Evolutionary conservation across 768 basidiomycete genomes (phyloP).

Genomic region (Termitomyces sp.): DNA sequence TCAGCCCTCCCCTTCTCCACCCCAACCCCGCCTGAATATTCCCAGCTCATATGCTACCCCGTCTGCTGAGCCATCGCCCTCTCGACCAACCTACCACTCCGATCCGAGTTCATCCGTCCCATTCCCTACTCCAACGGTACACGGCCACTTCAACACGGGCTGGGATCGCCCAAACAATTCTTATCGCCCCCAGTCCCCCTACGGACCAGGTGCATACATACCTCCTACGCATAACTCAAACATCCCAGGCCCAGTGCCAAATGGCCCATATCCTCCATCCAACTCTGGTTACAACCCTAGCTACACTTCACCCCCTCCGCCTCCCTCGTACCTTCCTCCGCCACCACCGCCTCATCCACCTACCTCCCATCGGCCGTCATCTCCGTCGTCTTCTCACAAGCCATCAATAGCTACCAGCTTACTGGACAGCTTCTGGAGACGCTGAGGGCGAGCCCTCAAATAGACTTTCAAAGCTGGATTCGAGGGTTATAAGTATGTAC

Average conservation of each 20-base stretch:
- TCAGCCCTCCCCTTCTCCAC: conserved; percentile 41
- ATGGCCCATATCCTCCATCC: neutral
- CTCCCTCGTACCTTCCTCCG: conserved; percentile 1
- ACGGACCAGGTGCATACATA: conserved; percentile 3
- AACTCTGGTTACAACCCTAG: conserved; percentile 1
- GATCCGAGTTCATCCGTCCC: neutral
- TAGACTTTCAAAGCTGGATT: neutral
- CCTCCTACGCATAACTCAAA: neutral
- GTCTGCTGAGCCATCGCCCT: conserved; percentile 21
- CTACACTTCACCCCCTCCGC: neutral
- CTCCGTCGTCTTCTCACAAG: conserved; percentile 4
- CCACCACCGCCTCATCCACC: conserved; percentile 2
- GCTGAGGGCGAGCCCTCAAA: conserved; percentile 6
- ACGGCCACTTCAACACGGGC: conserved; percentile 11
- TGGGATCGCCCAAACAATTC: conserved; percentile 10
- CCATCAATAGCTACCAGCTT: conserved; percentile 14
- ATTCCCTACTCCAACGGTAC: conserved; percentile 13
- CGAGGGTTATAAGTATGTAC: neutral
- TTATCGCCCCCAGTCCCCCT: neutral
- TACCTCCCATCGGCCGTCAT: neutral
- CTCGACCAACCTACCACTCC: neutral
- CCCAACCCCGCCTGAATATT: conserved; percentile 42
- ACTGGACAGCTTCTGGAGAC: conserved; percentile 20
- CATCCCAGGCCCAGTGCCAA: neutral
- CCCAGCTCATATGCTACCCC: conserved; percentile 37